phyloP scores from a whole-genome alignment of 257 asterid genomes.

The Solanum etuberosum region DNA sequence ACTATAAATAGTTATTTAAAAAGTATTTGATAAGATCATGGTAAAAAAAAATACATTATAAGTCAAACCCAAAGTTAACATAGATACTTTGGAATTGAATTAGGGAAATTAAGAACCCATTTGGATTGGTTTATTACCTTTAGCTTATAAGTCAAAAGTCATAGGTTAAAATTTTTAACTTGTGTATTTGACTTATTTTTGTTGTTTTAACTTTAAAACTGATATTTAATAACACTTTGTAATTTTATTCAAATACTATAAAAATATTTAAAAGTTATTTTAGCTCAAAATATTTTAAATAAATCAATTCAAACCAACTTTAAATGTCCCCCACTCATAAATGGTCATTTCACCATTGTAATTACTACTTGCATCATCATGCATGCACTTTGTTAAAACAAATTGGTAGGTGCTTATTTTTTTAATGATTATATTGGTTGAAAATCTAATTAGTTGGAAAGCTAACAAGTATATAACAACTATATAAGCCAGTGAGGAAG shows the following conservation, averaged over 20 bases:
- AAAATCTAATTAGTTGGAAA: background rate
- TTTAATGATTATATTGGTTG: background rate
- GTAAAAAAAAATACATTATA: too few species aligned
- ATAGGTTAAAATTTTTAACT: too few species aligned
- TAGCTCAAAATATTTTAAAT: too few species aligned
- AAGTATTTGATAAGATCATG: background rate
- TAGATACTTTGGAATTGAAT: background rate
- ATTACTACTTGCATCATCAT: background rate
- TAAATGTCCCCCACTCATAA: too few species aligned
- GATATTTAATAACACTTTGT: too few species aligned
- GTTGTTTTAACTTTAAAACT: too few species aligned
- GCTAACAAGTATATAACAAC: background rate
- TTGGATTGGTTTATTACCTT: too few species aligned
- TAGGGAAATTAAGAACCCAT: rapidly evolving
- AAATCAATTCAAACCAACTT: too few species aligned
- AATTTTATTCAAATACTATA: too few species aligned
- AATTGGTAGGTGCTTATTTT: background rate
- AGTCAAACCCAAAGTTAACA: background rate
- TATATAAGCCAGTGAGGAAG: background rate
- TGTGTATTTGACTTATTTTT: too few species aligned
- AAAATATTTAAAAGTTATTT: too few species aligned
- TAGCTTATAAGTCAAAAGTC: too few species aligned
- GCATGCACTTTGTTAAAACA: background rate
- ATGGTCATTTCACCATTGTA: background rate
- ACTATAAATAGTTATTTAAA: background rate